Percentiles rank a stretch among this genome's conserved stretches.
These are phyloP conservation scores for Brassica hybrid DNA, from an alignment of 441 rosid genomes.

Conservation along the genomic window DNA sequence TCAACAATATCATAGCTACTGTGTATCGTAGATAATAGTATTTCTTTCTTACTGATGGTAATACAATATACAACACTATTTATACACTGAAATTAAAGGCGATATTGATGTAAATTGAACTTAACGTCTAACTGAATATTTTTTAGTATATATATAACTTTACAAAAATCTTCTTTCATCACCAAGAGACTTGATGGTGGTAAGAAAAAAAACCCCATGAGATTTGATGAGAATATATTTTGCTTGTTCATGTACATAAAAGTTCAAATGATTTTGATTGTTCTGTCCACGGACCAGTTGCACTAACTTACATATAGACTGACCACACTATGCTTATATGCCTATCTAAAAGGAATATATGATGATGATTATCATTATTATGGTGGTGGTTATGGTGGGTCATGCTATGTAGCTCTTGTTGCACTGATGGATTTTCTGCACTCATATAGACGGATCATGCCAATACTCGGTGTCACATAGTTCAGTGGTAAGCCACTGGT, in stretches of 20 bases:
- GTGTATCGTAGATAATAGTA: too few relatives aligned
- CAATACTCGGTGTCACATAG: constrained; percentile 24
- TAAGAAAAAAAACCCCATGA: too few relatives aligned
- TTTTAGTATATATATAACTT: neutral
- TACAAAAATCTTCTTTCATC: neutral
- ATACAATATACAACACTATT: neutral
- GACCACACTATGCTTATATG: constrained; percentile 2
- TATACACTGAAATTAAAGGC: neutral
- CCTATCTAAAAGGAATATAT: constrained; percentile 31
- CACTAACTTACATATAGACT: constrained; percentile 16
- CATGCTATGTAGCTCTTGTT: constrained; percentile 31
- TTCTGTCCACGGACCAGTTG: constrained; percentile 24
- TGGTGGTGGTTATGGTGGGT: constrained; percentile 40
- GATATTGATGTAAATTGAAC: neutral
- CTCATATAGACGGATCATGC: constrained; percentile 5
- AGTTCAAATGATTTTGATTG: constrained; percentile 27
- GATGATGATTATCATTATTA: constrained; percentile 32
- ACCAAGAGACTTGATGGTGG: constrained; percentile 22
- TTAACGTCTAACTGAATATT: neutral
- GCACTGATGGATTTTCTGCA: constrained; percentile 14
- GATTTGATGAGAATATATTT: constrained; percentile 35
- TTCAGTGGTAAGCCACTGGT: constrained; percentile 28
- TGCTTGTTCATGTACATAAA: constrained; percentile 36
- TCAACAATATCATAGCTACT: constrained; percentile 19
- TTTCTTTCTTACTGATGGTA: too few relatives aligned